Conservation (phyloP, 179 eudicot species). For the Vitellaria paradoxa region DNA sequence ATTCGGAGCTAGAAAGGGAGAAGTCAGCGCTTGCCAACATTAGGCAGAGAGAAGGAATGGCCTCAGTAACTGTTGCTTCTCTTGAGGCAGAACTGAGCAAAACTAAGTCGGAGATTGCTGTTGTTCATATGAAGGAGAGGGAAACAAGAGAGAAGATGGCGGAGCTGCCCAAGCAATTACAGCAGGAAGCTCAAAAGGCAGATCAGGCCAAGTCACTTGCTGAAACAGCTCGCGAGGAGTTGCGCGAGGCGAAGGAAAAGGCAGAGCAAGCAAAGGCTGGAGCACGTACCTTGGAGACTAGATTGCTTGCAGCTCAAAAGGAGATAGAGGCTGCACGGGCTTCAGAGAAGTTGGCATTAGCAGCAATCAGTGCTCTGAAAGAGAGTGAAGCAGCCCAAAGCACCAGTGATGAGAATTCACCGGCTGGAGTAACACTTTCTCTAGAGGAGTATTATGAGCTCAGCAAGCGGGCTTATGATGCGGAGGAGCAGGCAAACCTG, state of each 20-base stretch:
- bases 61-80: constrained; percentile 63
- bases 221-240: constrained; percentile 58
- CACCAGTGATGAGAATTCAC: constrained; percentile 31
- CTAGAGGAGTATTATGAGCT: constrained; percentile 83
- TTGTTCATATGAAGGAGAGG: constrained; percentile 56
- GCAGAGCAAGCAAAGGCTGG: constrained; percentile 79
- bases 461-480: constrained; percentile 74
- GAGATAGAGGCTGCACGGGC: constrained; percentile 92
- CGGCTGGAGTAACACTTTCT: constrained; percentile 57
- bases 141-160: constrained; percentile 66
- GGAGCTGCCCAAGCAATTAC: constrained; percentile 69
- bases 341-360: constrained; percentile 69
- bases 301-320: constrained; percentile 62
- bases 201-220: constrained; percentile 63
- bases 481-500: constrained; percentile 69
- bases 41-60: constrained; percentile 76
- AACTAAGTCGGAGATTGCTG: constrained; percentile 53
- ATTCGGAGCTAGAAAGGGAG: constrained; percentile 66
- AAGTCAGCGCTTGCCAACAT: constrained; percentile 47
- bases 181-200: constrained; percentile 74
- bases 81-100: constrained; percentile 74
- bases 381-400: constrained; percentile 57
- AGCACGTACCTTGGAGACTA: constrained; percentile 57
- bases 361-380: constrained; percentile 68
- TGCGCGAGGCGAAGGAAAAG: constrained; percentile 65